Base-by-base conservation (phyloP, 176 grass and related monocot species). In the Coix lacrymajobi region DNA sequence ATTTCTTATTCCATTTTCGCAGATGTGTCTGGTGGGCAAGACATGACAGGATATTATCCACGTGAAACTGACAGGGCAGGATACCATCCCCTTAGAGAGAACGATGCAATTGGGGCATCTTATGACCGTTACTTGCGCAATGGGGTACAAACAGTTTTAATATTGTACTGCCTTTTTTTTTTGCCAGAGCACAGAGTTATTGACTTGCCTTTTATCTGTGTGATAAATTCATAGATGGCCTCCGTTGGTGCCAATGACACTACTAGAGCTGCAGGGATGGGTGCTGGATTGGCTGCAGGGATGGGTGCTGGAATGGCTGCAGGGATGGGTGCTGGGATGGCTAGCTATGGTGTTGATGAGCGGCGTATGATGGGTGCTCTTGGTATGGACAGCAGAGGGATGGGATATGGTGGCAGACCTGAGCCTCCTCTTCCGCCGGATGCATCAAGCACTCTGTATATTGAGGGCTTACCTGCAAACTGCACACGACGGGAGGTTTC, bases 401-500 rank as follows among this genome's bases (percentile, higher is more conserved):
- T 86, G 79, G 93, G 90, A 32, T 95, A 81, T 86, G 93, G 90
- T 88, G 90, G 64, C 66, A 90, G 93, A 22, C 85, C 85, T 6
- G 93, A 94, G 54, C 91, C 91, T 44, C 39, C 91, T 45, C 97
- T 99, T 54, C 97, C 97, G 64, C 91, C 89, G 29, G 97, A 99
- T 87, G 97, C 97, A 12, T 91, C 97, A 60, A 90, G 48, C 81
- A 99, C 93, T 60, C 66, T 99, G 61, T 99, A 95, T 63, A 80
- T 96, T 77, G 97, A 99, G 86, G 97, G 97, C 44, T 86, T 99
- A 61, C 93, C 97, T 90, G 86, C 97, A 65, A 94, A 94, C 78
- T 96, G 93, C 83, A 99, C 97, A 11, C 85, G 97, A 4, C 73
- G 97, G 80, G 97, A 99, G 92, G 97, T 99, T 82, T 96, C 97